Evolutionary conservation across 495 filamentous ascomycete genomes (phyloP).

Genomic region (Lepidopterella palustris): DNA sequence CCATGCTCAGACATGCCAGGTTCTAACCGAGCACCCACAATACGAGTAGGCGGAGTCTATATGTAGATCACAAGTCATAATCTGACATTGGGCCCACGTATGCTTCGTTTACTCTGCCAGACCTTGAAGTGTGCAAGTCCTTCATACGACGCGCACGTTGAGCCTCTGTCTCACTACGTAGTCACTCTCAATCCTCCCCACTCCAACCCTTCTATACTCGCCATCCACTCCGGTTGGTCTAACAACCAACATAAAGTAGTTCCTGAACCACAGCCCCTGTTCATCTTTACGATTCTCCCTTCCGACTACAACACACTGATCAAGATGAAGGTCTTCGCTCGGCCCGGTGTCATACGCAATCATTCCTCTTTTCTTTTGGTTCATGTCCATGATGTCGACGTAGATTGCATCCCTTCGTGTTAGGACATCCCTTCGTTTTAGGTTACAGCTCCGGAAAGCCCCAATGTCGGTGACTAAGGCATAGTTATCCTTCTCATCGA

Average conservation of each 20-base stretch:
- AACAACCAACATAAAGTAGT: background rate
- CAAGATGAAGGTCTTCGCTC: background rate
- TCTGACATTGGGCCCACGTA: background rate
- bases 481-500: background rate
- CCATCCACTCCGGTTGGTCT: background rate
- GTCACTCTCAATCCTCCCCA: background rate
- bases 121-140: background rate
- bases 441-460: too few species aligned
- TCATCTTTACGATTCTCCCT: background rate
- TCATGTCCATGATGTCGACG: background rate
- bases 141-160: background rate
- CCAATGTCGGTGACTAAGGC: background rate
- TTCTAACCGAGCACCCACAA: background rate
- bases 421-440: too few species aligned
- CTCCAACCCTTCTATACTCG: constrained; percentile 1
- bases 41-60: background rate
- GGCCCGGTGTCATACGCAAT: background rate
- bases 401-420: background rate
- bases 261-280: background rate
- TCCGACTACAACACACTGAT: background rate
- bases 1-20: background rate
- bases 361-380: background rate
- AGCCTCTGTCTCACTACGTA: background rate
- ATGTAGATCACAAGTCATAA: background rate
- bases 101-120: background rate